Conservation (phyloP, 331 rosid genomes). For the Arachis monticola region DNA sequence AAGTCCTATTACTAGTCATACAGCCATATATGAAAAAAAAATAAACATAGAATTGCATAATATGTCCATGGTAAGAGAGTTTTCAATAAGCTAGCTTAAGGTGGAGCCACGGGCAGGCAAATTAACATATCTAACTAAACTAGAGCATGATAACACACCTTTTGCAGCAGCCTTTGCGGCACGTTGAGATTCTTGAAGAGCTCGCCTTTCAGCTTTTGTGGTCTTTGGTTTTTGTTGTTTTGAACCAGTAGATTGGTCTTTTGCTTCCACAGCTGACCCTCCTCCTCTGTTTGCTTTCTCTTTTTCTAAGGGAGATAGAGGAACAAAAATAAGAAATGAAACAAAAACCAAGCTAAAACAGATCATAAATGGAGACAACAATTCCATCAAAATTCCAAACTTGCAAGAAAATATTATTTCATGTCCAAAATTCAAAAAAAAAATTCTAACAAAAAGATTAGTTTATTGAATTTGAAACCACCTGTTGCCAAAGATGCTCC, state of each 20-base stretch:
- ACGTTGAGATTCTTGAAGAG: slow-evolving; percentile 95
- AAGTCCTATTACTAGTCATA: neutral
- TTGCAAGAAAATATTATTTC: neutral
- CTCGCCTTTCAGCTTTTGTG: slow-evolving; percentile 94
- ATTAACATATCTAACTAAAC: slow-evolving; percentile 28
- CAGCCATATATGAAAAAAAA: neutral
- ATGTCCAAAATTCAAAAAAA: neutral
- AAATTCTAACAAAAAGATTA: neutral
- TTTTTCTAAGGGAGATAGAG: slow-evolving; percentile 36
- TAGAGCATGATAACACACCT: slow-evolving; percentile 50
- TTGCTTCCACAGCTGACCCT: slow-evolving; percentile 57
- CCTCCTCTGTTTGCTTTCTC: slow-evolving; percentile 64
- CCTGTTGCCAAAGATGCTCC: neutral
- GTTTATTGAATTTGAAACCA: neutral
- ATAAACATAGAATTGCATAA: slow-evolving; percentile 5
- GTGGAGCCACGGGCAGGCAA: slow-evolving; percentile 7
- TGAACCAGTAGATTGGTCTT: slow-evolving; percentile 51
- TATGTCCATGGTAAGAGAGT: neutral
- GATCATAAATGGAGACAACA: slow-evolving; percentile 2
- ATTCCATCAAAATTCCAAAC: neutral
- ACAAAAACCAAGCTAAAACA: slow-evolving; percentile 17
- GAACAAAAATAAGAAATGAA: slow-evolving; percentile 7
- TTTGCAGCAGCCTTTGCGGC: slow-evolving; percentile 91
- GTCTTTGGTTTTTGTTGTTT: slow-evolving; percentile 66
- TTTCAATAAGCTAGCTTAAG: slow-evolving; percentile 27